Evolutionary conservation across 345 rosid species (phyloP), one percentile per base, ranked within the genome.

Genomic region (Eutrema yunnanense): DNA sequence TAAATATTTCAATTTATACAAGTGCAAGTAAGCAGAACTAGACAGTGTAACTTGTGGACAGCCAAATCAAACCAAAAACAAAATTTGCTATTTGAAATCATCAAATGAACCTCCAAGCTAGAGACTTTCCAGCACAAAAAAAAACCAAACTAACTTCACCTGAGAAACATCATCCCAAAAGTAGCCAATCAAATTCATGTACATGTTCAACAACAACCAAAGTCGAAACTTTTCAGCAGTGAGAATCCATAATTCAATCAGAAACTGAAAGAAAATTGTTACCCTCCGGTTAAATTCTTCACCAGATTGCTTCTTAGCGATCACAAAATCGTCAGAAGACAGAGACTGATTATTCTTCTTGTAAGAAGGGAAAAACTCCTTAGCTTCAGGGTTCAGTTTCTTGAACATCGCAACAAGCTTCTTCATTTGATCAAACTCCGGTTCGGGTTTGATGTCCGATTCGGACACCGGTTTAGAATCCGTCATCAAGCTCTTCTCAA

Each of bases 391-490:
- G 71, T 86, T 83, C 78, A 86, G 66, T 54, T 83, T 86, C 52
- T 85, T 86, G 61, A 86, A 80, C 85, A 86, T 83, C 3, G 81
- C 81, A 46, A 83, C 90, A 64, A 86, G 86, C 62, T 81, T 86
- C 76, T 83, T 79, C 65, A 82, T 83, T 49, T 63, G 51, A 69
- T 76, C 79, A 47, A 42, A 4, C 46, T 62, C 78, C 78, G 62
- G 68, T 67, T 47, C 40, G 3, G 68, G 9, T 62, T 46, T 82
- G 75, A 80, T 55, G 63, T 81, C 86, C 5, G 84, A 77, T 62
- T 76, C 80, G 33, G 76, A 36, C 69, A 56, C 73, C 47, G 76
- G 69, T 69, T 81, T 83, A 50, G 85, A 81, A 49, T 72, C 86
- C 65, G 12, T n/a, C 41, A 19, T 29, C 50, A 50, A 40, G 22